Evolutionary conservation across 2,329 filamentous ascomycete species (phyloP).

Genomic region (Onygenales sp.): DNA sequence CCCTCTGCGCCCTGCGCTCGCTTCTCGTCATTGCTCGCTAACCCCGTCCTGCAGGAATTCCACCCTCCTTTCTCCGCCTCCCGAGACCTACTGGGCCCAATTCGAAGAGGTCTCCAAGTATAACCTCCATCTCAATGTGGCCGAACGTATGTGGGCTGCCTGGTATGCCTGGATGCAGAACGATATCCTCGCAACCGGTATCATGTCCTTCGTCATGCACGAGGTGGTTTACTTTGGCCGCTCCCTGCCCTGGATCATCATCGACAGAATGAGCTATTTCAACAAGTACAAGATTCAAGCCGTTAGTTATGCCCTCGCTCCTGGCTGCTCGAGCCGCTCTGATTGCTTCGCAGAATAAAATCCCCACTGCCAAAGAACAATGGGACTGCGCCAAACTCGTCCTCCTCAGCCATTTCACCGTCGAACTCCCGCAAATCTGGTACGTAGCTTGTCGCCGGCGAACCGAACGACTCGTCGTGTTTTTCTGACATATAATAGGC

Average conservation of each 20-base stretch:
- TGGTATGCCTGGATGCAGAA: constrained; percentile 99
- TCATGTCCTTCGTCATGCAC: constrained; percentile 96
- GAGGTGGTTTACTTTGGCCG: constrained; percentile 92
- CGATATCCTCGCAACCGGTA: constrained; percentile 88
- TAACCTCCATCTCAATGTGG: constrained; percentile 78
- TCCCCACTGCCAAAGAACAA: constrained; percentile 87
- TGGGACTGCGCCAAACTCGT: constrained; percentile 90
- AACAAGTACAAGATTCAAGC: constrained; percentile 91
- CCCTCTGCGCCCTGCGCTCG: background rate
- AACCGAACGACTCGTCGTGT: background rate
- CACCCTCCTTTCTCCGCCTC: constrained; percentile 27
- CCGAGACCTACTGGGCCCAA: constrained; percentile 54
- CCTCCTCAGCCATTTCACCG: constrained; percentile 90
- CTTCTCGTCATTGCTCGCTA: too few relatives aligned
- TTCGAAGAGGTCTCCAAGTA: constrained; percentile 56
- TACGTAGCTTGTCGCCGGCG: constrained; percentile 16
- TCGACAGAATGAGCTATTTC: constrained; percentile 80
- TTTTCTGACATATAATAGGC: constrained; percentile 29
- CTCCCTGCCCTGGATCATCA: constrained; percentile 81
- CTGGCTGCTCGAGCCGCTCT: constrained; percentile 5
- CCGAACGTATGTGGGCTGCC: constrained; percentile 84
- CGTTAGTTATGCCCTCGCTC: constrained; percentile 40
- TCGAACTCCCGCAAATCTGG: constrained; percentile 98
- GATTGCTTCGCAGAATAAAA: constrained; percentile 52
- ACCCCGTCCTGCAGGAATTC: constrained; percentile 34